Percentiles rank a stretch among this genome's conserved stretches.
phyloP scores from a whole-genome alignment of 1,139 yeast species.

The Diutina scorzettiae region DNA sequence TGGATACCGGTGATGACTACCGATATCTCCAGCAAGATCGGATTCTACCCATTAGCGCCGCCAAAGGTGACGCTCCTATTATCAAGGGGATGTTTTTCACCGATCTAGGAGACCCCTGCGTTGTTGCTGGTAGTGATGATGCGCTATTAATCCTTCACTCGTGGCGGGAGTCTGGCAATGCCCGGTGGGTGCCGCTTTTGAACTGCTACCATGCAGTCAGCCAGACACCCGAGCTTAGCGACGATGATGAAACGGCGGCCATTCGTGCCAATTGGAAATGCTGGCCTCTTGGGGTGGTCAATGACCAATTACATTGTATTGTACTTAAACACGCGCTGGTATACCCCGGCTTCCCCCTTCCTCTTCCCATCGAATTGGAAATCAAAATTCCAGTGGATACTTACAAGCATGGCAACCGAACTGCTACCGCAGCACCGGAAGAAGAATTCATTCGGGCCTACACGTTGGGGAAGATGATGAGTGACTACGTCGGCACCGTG shows the following conservation, averaged over 20 bases:
- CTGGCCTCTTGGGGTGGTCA: constrained; percentile 82
- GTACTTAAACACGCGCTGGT: constrained; percentile 41
- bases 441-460: constrained; percentile 32
- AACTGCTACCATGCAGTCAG: constrained; percentile 46
- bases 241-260: constrained; percentile 33
- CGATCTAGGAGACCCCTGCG: constrained; percentile 39
- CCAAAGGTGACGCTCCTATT: constrained; percentile 7
- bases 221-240: constrained; percentile 16
- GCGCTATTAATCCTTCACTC: constrained; percentile 54
- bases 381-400: constrained; percentile 48
- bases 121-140: constrained; percentile 63
- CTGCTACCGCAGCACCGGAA: constrained; percentile 20
- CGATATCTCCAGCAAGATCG: constrained; percentile 30
- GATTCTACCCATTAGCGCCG: constrained; percentile 22
- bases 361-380: constrained; percentile 71
- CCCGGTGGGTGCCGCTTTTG: constrained; percentile 82
- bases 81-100: constrained; percentile 5
- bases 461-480: constrained; percentile 38
- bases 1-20: constrained; percentile 25
- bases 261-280: constrained; percentile 41
- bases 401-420: constrained; percentile 9
- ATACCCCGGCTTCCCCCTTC: constrained; percentile 62
- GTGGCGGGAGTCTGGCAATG: constrained; percentile 71
- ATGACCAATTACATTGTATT: constrained; percentile 60
- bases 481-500: constrained; percentile 26